A percentile compares a stretch with the other conserved stretches of the same genome.
Evolutionary conservation across 345 rosid species (phyloP).

Genomic region (Jatropha curcas): DNA sequence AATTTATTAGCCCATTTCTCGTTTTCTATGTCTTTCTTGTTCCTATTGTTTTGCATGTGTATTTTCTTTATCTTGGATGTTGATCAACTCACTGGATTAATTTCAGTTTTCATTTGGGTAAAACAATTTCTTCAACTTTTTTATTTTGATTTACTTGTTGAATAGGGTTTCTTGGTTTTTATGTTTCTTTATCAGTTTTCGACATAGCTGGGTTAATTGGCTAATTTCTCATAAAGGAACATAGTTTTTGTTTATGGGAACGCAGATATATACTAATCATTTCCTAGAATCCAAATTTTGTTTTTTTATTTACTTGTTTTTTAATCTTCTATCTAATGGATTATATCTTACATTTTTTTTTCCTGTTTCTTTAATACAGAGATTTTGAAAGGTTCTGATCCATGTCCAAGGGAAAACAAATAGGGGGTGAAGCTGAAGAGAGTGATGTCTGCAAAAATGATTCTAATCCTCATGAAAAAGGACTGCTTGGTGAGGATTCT

Average conservation of each 20-base stretch:
- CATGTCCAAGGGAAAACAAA: conserved; percentile 43
- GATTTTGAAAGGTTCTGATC: conserved; percentile 15
- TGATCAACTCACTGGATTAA: not conserved
- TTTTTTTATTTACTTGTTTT: not conserved
- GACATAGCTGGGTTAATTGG: not conserved
- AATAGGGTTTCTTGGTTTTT: not conserved
- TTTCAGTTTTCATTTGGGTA: not conserved
- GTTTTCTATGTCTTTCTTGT: not conserved
- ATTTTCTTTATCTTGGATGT: not conserved
- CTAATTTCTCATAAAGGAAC: not conserved
- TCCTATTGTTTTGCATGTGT: not conserved
- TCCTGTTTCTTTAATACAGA: conserved; percentile 7
- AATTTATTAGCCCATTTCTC: not conserved
- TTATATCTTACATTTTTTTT: not conserved
- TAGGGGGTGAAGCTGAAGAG: conserved; percentile 40
- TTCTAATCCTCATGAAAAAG: conserved; percentile 20
- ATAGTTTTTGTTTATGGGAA: not conserved
- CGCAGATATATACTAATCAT: not conserved
- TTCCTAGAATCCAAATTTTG: not conserved
- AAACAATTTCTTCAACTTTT: not conserved
- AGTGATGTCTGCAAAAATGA: not conserved
- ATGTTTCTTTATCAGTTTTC: not conserved
- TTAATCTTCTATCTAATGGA: not conserved
- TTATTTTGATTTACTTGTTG: not conserved
- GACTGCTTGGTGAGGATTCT: conserved; percentile 22